Evolutionary conservation across 1,284 basidiomycete species (phyloP).

Genomic region (Naganishia sp.): DNA sequence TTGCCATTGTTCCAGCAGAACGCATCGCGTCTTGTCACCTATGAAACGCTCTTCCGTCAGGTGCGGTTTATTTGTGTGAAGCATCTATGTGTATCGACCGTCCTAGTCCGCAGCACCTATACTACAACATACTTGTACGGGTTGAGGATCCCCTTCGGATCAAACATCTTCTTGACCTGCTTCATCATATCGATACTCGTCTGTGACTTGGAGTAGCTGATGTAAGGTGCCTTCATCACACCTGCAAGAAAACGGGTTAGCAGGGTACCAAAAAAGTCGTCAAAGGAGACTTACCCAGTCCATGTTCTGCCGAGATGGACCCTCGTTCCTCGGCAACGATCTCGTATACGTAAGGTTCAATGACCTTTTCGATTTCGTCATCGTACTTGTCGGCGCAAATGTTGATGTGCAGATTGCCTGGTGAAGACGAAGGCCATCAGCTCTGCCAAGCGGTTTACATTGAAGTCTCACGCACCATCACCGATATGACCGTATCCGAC

Average conservation of each 20-base stretch:
- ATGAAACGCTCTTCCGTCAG: neutral
- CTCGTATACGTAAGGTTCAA: slow-evolving; percentile 96
- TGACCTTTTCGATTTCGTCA: slow-evolving; percentile 76
- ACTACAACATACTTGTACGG: slow-evolving; percentile 45
- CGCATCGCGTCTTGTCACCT: neutral
- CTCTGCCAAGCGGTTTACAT: neutral
- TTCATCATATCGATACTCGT: slow-evolving; percentile 86
- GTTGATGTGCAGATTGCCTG: slow-evolving; percentile 94
- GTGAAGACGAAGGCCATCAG: slow-evolving; percentile 12
- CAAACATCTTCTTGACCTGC: slow-evolving; percentile 50
- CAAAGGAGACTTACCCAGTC: slow-evolving; percentile 58
- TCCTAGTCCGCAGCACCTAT: neutral
- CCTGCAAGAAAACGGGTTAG: slow-evolving; percentile 48
- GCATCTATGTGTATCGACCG: slow-evolving; percentile 15
- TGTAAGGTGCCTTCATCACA: slow-evolving; percentile 87
- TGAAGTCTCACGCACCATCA: slow-evolving; percentile 67
- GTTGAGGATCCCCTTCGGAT: slow-evolving; percentile 35
- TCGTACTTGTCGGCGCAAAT: slow-evolving; percentile 83
- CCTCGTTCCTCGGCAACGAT: slow-evolving; percentile 72
- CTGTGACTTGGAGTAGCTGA: slow-evolving; percentile 82
- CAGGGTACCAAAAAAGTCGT: neutral
- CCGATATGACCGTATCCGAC: slow-evolving; percentile 96
- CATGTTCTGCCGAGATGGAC: slow-evolving; percentile 95
- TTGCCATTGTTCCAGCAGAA: too few species aligned
- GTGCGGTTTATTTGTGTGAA: neutral